phyloP scores from a whole-genome alignment of 2,329 filamentous ascomycete genomes.

The Ascosphaera pollenicola region DNA sequence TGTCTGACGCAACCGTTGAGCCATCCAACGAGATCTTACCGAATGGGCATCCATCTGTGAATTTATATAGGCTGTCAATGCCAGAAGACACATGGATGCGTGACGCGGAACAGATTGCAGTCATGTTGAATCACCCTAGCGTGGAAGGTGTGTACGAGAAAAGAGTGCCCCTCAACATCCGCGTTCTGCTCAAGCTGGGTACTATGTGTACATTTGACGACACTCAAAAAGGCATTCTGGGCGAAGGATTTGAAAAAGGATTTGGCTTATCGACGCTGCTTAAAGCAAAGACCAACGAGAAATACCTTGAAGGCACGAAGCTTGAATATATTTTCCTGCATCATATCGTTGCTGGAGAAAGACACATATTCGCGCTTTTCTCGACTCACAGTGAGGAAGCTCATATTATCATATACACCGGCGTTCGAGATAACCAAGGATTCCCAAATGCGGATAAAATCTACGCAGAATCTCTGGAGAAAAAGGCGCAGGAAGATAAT shows the following conservation, averaged over 20 bases:
- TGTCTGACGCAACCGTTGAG: conserved; percentile 69
- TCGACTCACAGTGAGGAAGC: conserved; percentile 63
- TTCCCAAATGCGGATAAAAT: conserved; percentile 79
- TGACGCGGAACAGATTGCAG: conserved; percentile 60
- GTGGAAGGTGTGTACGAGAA: conserved; percentile 97
- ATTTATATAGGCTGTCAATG: conserved; percentile 86
- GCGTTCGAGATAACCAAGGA: conserved; percentile 57
- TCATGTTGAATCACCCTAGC: conserved; percentile 75
- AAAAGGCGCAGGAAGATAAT: conserved; percentile 40
- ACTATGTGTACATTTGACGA: conserved; percentile 89
- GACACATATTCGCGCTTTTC: conserved; percentile 84
- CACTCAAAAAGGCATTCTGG: conserved; percentile 68
- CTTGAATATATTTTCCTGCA: conserved; percentile 82
- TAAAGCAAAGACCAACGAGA: conserved; percentile 40
- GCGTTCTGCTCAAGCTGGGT: conserved; percentile 73
- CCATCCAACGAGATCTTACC: conserved; percentile 86
- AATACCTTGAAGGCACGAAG: conserved; percentile 54
- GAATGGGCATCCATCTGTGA: conserved; percentile 81
- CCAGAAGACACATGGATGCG: conserved; percentile 70
- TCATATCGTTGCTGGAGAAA: conserved; percentile 73
- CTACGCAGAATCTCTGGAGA: conserved; percentile 52
- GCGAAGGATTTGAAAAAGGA: conserved; percentile 77
- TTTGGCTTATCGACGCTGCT: conserved; percentile 68
- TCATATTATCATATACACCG: conserved; percentile 72
- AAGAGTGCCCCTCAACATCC: conserved; percentile 65